These are phyloP conservation scores for Sphaerosporella brunnea DNA, from an alignment of 495 filamentous ascomycete species.

Conservation along the genomic window DNA sequence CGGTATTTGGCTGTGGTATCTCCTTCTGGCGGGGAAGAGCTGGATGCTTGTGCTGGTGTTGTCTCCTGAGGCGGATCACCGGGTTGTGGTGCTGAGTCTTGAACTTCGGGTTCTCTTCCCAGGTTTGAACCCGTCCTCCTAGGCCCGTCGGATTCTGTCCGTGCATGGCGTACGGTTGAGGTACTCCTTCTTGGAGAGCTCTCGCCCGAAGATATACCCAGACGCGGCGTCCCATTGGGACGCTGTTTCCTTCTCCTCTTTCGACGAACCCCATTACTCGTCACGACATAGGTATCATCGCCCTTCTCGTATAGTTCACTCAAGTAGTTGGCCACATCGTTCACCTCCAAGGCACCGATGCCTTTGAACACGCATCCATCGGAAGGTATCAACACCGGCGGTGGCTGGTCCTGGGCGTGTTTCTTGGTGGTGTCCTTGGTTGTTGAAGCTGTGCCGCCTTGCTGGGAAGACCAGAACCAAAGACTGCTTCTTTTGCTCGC, in stretches of 20 bases:
- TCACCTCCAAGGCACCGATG: slow-evolving; percentile 16
- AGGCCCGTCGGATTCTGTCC: slow-evolving; percentile 4
- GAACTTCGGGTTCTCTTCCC: neutral
- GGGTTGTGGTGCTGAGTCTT: neutral
- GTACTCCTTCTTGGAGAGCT: slow-evolving; percentile 5
- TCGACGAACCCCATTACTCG: neutral
- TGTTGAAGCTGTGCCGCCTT: neutral
- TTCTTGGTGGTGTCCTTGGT: slow-evolving; percentile 1
- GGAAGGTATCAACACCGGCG: slow-evolving; percentile 13
- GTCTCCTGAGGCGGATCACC: neutral
- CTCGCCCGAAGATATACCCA: slow-evolving; percentile 6
- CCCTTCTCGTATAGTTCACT: slow-evolving; percentile 20
- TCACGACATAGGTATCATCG: slow-evolving; percentile 10
- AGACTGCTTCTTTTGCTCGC: slow-evolving; percentile 5
- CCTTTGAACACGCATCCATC: slow-evolving; percentile 25
- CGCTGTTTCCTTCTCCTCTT: slow-evolving; percentile 12
- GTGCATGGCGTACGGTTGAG: slow-evolving; percentile 3
- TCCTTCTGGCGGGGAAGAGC: no score
- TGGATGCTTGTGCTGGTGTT: no score
- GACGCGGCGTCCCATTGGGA: neutral
- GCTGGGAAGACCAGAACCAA: slow-evolving; percentile 20
- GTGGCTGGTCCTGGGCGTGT: neutral
- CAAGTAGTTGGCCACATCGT: slow-evolving; percentile 19
- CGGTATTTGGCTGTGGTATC: neutral
- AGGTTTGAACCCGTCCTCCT: slow-evolving; percentile 3